A percentile compares a stretch with the other conserved stretches of the same genome.
These are phyloP conservation scores for Candida coleopterorum DNA, from an alignment of 805 yeast species.

Conservation along the genomic window DNA sequence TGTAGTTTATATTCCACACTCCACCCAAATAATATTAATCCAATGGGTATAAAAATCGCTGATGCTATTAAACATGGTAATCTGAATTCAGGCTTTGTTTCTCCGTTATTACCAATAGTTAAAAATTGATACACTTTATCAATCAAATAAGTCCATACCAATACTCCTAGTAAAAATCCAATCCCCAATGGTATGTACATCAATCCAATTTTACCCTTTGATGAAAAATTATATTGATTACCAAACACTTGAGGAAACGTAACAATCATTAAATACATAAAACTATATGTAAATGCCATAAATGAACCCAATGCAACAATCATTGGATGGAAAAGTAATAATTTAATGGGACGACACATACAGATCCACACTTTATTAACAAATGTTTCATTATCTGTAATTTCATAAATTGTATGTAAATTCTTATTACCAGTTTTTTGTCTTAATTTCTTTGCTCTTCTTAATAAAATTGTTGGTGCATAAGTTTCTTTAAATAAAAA, in stretches of 20 bases:
- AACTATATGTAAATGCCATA: slow-evolving; percentile 40
- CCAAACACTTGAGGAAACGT: slow-evolving; percentile 32
- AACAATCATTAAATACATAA: slow-evolving; percentile 37
- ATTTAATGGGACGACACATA: slow-evolving; percentile 28
- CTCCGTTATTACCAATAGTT: slow-evolving; percentile 25
- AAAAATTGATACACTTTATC: slow-evolving; percentile 22
- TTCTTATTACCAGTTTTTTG: slow-evolving; percentile 31
- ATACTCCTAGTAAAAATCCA: slow-evolving; percentile 29
- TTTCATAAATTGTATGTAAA: slow-evolving; percentile 35
- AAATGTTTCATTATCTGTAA: slow-evolving; percentile 25
- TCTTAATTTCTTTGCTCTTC: slow-evolving; percentile 24
- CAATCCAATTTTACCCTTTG: slow-evolving; percentile 25
- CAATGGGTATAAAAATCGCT: slow-evolving; percentile 30
- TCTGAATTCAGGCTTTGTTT: slow-evolving; percentile 33
- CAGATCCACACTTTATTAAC: slow-evolving; percentile 19
- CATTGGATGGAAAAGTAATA: slow-evolving; percentile 34
- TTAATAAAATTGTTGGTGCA: slow-evolving; percentile 28
- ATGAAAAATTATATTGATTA: slow-evolving; percentile 27
- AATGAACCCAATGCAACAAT: slow-evolving; percentile 36
- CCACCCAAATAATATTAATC: slow-evolving; percentile 40
- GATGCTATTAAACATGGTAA: slow-evolving; percentile 32
- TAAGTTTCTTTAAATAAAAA: slow-evolving; percentile 31
- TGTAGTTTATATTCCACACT: slow-evolving; percentile 29
- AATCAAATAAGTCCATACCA: slow-evolving; percentile 25
- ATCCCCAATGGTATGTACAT: slow-evolving; percentile 38